Base-by-base conservation (phyloP, 805 yeast species). In the Danielia reshetovae region DNA sequence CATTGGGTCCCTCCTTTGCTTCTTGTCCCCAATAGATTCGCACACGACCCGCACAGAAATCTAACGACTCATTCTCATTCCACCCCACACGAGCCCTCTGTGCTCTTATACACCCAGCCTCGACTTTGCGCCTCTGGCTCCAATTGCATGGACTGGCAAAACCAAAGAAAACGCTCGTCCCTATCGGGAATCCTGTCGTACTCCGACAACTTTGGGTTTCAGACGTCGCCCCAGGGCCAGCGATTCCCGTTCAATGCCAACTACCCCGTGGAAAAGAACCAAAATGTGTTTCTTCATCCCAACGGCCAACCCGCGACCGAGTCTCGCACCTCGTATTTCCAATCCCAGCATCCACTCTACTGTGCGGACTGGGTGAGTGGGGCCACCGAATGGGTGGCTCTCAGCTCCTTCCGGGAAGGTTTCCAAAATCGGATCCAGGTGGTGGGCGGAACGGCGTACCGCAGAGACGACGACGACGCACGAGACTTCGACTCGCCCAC, bases 341-440 rank as follows among this genome's bases (percentile, higher is more conserved):
- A 16, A 15, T 54, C 62, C 11, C 59, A 50, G 35, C 43, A 44
- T 18, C 68, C 68, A 6, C 49, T 62, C 17, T 62, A 53, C 39
- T 54, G 66, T 27, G 51, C 60, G 4, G 69, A 60, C 48, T 65
- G 71, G 70, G 42, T 42, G 5, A 37, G 37, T 18, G 49, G 46
- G 13, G 46, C 65, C 2, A 39, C 51, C 8, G 79, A 78, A 7
- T 62, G 70, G 30, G 58, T 85, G 6, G 93, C 86, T 0, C 54
- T 82, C n/a, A 71, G 81, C n/a, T 74, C 95, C 0, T 86, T 79
- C 54, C 74, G 84, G 39, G 97, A 89, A 55, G 95, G 86, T 32
- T 65, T 77, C 18, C 64, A 70, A 26, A 89, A 89, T 59, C 75
- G 75, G 45, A 55, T 88, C 17, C 79, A 78, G 50, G 57, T 82